Conservation (phyloP, 306 rosid species). For the peach (Prunus persica) region Prunus_persica_NCBIv2 NC_034011.1:22729501-22730000, state of each 20-base stretch:
- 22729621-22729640: not conserved
- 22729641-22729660: not conserved
- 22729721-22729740: conserved; percentile 14
- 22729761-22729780: not conserved
- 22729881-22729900: too few relatives aligned
- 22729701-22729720: not conserved
- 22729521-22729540: not conserved
- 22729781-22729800: not conserved
- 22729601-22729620: conserved; percentile 3
- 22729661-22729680: conserved; percentile 1
- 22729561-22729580: conserved; percentile 41
- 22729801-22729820: not conserved
- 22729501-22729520: not conserved
- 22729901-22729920: too few relatives aligned
- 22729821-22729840: not conserved
- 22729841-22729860: not conserved
- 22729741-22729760: not conserved
- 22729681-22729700: not conserved
- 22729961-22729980: too few relatives aligned
- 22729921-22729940: too few relatives aligned
- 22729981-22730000: accelerated
- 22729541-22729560: not conserved
- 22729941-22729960: too few relatives aligned
- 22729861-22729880: not conserved
- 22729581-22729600: conserved; percentile 51